Percentiles rank a stretch among this genome's conserved stretches.
phyloP scores from a whole-genome alignment of 352 stramenopile species.

The Pilasporangium apinafurcum region DNA sequence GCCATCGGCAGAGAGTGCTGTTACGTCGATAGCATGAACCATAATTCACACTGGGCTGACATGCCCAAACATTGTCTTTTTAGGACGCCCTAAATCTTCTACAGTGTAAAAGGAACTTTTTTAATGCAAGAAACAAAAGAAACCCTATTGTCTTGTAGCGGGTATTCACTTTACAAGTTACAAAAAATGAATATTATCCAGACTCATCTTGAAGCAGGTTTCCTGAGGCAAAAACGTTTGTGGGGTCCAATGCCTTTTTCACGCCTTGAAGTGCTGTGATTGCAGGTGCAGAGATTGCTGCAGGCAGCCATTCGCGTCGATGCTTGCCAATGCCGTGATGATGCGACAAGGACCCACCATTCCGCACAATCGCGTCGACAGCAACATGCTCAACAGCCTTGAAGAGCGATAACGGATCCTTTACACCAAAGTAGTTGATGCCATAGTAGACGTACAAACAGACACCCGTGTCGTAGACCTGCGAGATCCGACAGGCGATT shows the following conservation, averaged over 20 bases:
- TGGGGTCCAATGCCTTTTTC: slow-evolving; percentile 87
- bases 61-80: too few species aligned
- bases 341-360: slow-evolving; percentile 91
- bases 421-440: slow-evolving; percentile 88
- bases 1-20: too few species aligned
- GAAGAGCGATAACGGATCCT: slow-evolving; percentile 79
- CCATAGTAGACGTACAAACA: slow-evolving; percentile 97
- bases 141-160: too few species aligned
- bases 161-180: too few species aligned
- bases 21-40: too few species aligned
- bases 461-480: slow-evolving; percentile 93
- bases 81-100: too few species aligned
- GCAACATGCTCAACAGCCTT: slow-evolving; percentile 61
- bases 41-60: too few species aligned
- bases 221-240: slow-evolving; percentile 88
- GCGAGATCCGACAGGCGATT: slow-evolving; percentile 90
- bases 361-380: slow-evolving; percentile 84
- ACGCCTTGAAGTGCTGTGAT: slow-evolving; percentile 68
- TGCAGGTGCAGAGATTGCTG: slow-evolving; percentile 75
- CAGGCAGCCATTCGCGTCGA: slow-evolving; percentile 75
- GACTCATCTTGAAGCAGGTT: slow-evolving; percentile 59
- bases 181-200: too few species aligned
- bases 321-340: slow-evolving; percentile 95
- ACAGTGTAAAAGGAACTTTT: too few species aligned
- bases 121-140: too few species aligned